A percentile compares a stretch with the other conserved stretches of the same genome.
Evolutionary conservation across 208 protist genomes (phyloP).

Genomic region (Trypanosoma boissoni): DNA sequence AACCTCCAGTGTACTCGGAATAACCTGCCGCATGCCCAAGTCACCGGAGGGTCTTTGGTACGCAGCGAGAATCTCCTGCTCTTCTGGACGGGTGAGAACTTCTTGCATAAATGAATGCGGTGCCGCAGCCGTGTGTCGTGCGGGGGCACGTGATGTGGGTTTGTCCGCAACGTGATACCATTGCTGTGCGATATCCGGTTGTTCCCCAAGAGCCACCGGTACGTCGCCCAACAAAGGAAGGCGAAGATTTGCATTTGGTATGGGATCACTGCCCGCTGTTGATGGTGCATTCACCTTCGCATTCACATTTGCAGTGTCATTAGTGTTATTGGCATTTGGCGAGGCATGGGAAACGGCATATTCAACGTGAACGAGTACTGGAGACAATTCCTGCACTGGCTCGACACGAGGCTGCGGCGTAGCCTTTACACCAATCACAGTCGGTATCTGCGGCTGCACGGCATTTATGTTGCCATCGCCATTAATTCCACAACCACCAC

Average conservation of each 20-base stretch:
- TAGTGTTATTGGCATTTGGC: too few species aligned
- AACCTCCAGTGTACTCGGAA: constrained; percentile 70
- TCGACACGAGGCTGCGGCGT: constrained; percentile 8
- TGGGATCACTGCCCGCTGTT: not conserved
- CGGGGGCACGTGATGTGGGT: not conserved
- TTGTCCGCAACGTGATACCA: constrained; percentile 24
- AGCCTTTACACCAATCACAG: constrained; percentile 12
- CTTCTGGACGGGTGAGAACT: not conserved
- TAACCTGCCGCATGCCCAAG: not conserved
- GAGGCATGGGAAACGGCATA: not conserved
- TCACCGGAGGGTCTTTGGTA: constrained; percentile 15
- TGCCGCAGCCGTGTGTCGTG: not conserved
- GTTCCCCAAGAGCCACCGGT: not conserved
- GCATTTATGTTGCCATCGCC: not conserved
- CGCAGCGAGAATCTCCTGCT: constrained; percentile 12
- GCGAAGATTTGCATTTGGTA: not conserved
- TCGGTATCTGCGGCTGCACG: constrained; percentile 7
- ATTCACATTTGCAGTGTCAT: not conserved
- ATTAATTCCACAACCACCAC: constrained; percentile 11
- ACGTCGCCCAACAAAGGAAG: constrained; percentile 9
- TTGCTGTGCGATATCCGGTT: constrained; percentile 23
- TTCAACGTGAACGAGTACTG: not conserved
- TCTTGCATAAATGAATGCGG: not conserved
- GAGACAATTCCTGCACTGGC: not conserved
- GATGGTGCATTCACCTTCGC: not conserved